These are phyloP conservation scores for Leishmania tarentolae DNA, from an alignment of 208 protist species.

Conservation along the genomic window DNA sequence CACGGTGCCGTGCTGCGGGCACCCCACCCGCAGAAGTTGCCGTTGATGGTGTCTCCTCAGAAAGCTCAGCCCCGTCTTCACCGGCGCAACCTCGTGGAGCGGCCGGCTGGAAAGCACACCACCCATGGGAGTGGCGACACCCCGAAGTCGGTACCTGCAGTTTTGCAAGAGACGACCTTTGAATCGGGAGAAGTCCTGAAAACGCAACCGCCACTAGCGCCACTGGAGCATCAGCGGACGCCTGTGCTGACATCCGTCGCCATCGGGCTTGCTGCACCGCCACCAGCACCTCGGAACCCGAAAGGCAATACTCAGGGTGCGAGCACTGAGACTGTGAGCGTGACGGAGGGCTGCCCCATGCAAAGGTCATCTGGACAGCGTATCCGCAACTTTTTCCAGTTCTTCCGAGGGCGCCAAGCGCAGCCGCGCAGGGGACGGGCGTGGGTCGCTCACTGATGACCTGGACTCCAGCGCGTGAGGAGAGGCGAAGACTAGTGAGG, in stretches of 20 bases:
- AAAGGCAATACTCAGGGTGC: not conserved
- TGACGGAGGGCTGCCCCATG: not conserved
- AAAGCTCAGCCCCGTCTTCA: not conserved
- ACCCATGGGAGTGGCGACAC: not conserved
- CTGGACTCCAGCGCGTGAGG: not conserved
- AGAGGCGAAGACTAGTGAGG: not conserved
- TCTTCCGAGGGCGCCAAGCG: not conserved
- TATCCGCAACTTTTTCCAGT: not conserved
- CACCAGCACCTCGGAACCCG: not conserved
- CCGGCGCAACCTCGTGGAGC: not conserved
- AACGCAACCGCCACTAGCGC: no score
- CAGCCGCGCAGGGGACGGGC: not conserved
- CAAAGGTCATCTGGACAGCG: not conserved
- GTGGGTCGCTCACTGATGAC: not conserved
- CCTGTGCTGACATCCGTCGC: slow-evolving; percentile 1
- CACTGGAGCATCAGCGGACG: not conserved
- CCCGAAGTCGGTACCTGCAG: not conserved
- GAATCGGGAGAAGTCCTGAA: not conserved
- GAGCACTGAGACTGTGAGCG: not conserved
- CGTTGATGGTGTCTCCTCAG: not conserved
- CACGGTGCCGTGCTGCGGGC: not conserved
- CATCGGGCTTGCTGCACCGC: not conserved
- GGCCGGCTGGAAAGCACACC: not conserved
- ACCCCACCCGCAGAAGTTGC: not conserved
- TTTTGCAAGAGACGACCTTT: not conserved